A percentile compares a stretch with the other conserved stretches of the same genome.
Evolutionary conservation across 2,329 filamentous ascomycete species (phyloP).

Genomic region (Westerdykella aurantiaca): DNA sequence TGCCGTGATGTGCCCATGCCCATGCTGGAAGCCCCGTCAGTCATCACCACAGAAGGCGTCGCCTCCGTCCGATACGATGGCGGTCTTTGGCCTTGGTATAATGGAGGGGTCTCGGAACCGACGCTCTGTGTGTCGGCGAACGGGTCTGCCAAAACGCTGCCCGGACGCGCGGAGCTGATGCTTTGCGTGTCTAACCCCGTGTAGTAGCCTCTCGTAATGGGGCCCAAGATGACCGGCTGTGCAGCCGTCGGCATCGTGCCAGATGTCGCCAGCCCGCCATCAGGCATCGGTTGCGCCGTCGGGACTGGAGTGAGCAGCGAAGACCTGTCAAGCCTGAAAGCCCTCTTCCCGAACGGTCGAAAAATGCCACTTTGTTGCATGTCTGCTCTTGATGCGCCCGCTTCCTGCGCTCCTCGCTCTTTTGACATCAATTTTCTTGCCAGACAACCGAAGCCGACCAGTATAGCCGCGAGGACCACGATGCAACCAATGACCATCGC

Average conservation of each 20-base stretch:
- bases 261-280: slow-evolving; percentile 11
- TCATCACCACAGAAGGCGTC: too few relatives aligned
- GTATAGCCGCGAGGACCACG: neutral
- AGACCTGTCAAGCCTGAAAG: neutral
- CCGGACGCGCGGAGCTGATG: slow-evolving; percentile 10
- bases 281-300: slow-evolving; percentile 12
- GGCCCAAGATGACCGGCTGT: slow-evolving; percentile 32
- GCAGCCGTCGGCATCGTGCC: slow-evolving; percentile 12
- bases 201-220: slow-evolving; percentile 29
- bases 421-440: too few relatives aligned
- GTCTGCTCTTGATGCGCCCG: too few relatives aligned
- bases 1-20: slow-evolving; percentile 29
- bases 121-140: slow-evolving; percentile 28
- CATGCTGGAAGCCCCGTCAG: slow-evolving; percentile 17
- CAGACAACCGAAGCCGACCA: neutral
- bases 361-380: too few relatives aligned
- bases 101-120: slow-evolving; percentile 30
- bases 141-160: slow-evolving; percentile 20
- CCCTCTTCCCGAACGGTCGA: too few relatives aligned
- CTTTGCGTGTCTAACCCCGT: slow-evolving; percentile 38
- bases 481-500: neutral
- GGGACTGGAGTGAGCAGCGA: slow-evolving; percentile 8
- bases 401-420: too few relatives aligned
- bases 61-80: too few relatives aligned
- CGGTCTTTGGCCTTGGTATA: slow-evolving; percentile 32